A percentile compares a stretch with the other conserved stretches of the same genome.
These are phyloP conservation scores for Glonium stellatum DNA, from an alignment of 495 filamentous ascomycete genomes.

Conservation along the genomic window DNA sequence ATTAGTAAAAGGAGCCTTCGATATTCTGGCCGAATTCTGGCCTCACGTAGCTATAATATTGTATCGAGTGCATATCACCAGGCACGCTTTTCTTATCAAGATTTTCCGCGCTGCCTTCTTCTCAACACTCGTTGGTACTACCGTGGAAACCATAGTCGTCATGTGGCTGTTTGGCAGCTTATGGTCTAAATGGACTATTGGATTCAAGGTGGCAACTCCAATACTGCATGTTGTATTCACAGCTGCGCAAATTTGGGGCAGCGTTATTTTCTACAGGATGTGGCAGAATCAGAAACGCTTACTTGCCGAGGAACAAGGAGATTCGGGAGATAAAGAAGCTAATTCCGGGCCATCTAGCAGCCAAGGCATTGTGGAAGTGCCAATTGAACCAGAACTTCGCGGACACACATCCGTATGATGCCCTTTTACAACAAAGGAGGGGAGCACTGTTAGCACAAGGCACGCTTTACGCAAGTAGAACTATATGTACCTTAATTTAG, in stretches of 20 bases:
- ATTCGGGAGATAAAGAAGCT: background rate
- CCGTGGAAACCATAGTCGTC: conserved; percentile 41
- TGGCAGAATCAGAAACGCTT: conserved; percentile 7
- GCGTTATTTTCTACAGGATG: conserved; percentile 4
- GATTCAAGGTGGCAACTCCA: conserved; percentile 46
- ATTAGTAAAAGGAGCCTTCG: conserved; percentile 40
- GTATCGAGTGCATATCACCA: conserved; percentile 40
- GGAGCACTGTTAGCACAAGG: no score
- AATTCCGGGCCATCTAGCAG: background rate
- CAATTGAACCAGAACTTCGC: no score
- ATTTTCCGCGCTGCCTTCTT: conserved; percentile 39
- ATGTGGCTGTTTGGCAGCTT: conserved; percentile 46
- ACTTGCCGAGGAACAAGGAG: background rate
- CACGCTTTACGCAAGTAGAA: no score
- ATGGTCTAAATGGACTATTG: conserved; percentile 43
- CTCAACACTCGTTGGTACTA: conserved; percentile 40
- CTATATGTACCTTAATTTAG: no score
- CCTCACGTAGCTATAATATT: conserved; percentile 47
- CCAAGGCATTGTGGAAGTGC: no score
- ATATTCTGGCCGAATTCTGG: conserved; percentile 45
- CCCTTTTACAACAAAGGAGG: no score
- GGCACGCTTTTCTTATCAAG: conserved; percentile 39
- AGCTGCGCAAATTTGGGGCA: conserved; percentile 42
- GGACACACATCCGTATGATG: no score
- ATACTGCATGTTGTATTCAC: conserved; percentile 43